A percentile compares a stretch with the other conserved stretches of the same genome.
Evolutionary conservation across 306 rosid genomes (phyloP).

Genomic region (Elaeagnus macrophylla): DNA sequence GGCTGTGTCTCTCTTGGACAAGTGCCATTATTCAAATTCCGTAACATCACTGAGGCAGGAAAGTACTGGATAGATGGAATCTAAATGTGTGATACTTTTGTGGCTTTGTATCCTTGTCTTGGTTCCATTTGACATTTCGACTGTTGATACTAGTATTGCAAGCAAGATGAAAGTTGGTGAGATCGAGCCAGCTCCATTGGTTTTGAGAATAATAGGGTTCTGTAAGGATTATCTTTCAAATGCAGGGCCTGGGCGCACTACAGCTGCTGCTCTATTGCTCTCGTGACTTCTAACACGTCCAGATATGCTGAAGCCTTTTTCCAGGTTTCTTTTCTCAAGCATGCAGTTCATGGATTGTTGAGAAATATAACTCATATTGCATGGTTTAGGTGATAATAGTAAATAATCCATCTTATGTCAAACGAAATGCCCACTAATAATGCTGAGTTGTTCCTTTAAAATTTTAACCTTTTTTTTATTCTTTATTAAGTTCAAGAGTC

Average conservation of each 20-base stretch:
- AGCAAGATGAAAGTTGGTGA: constrained; percentile 32
- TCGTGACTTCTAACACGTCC: constrained; percentile 88
- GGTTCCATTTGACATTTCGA: constrained; percentile 92
- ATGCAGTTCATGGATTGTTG: constrained; percentile 9
- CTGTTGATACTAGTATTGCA: constrained; percentile 73
- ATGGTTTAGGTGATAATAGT: background rate
- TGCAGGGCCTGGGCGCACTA: constrained; percentile 82
- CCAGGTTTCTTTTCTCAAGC: constrained; percentile 34
- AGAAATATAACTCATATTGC: background rate
- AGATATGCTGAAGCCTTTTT: constrained; percentile 86
- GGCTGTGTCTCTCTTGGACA: constrained; percentile 78
- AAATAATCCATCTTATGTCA: constrained; percentile 3
- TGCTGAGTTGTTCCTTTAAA: background rate
- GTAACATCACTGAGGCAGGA: constrained; percentile 59
- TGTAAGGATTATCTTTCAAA: constrained; percentile 79
- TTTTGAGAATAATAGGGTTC: constrained; percentile 67
- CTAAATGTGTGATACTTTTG: constrained; percentile 78
- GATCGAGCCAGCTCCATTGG: constrained; percentile 64
- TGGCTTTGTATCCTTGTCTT: constrained; percentile 88
- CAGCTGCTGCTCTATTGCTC: constrained; percentile 81
- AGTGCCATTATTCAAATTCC: constrained; percentile 49
- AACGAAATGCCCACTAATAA: background rate
- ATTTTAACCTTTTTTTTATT: background rate
- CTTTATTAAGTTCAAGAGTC: background rate
- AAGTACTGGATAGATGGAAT: constrained; percentile 92